Evolutionary conservation across 352 stramenopile genomes (phyloP), one percentile per base, ranked within the genome.

Genomic region (Sclerospora graminicola): DNA sequence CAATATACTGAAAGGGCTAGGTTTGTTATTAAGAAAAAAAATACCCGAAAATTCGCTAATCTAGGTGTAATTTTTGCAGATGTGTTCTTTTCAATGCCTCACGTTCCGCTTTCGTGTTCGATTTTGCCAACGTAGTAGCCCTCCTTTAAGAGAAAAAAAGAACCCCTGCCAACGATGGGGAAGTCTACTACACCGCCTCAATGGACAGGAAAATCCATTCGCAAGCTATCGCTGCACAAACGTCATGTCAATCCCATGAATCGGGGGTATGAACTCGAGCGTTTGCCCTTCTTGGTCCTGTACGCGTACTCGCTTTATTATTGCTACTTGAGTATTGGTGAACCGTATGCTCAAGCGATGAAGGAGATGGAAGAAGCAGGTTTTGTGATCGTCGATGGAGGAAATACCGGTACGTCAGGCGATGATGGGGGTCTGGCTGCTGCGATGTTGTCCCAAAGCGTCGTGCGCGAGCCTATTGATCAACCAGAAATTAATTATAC

Each of bases 321-420:
- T 54, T 88, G 73, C 50, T 65, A 60, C 44, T 50, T 74, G 42
- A 88, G 73, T 18, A 32, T 63, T 29, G 75, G 75, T 9, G 71
- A 88, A 48, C 75, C 75, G 13, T 84, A 87, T 31, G 69, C 69
- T 42, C 76, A 88, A 36, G 79, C 75, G 30, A 84, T 89, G 40
- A 64, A 58, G 34, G 78, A 89, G 42, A 54, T 84, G 33, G 63
- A 90, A 45, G 75, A 83, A 26, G 45, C 66, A 0, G 75, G 74
- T n/a, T 51, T 74, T 9, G 39, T 81, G 20, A 51, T 82, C 14
- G 56, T 63, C 4, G 55, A 50, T 1, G 37, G n/a, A 3, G 62
- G 60, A 13, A 52, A 51, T 24, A 54, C 59, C 28, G 34, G 39
- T 4, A 46, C 36, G 19, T 26, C 21, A 26, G 52, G 24, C 1